phyloP scores from a whole-genome alignment of 345 rosid genomes.

The Heritiera fomes region DNA sequence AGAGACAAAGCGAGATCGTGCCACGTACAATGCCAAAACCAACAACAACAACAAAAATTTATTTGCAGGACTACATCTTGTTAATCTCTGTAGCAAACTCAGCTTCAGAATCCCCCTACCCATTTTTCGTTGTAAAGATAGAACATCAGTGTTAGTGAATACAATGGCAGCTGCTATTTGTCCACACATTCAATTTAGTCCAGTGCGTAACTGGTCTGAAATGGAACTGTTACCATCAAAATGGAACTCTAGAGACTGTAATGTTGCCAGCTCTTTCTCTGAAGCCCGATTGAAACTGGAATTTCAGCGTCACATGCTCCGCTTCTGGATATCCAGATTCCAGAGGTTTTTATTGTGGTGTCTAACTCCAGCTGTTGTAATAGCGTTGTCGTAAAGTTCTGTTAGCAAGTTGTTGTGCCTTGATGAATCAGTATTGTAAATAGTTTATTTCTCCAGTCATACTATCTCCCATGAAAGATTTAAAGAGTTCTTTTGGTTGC shows the following conservation, averaged over 20 bases:
- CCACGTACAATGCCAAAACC: constrained; percentile 70
- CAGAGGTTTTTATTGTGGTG: no score
- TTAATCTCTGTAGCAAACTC: constrained; percentile 66
- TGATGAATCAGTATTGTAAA: background rate
- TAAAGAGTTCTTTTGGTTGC: background rate
- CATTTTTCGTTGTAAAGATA: constrained; percentile 31
- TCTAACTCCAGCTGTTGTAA: constrained; percentile 1
- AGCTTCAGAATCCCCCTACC: constrained; percentile 41
- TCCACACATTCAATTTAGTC: constrained; percentile 3
- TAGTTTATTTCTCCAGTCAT: background rate
- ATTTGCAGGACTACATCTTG: constrained; percentile 59
- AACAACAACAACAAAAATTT: constrained; percentile 49
- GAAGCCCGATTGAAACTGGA: background rate
- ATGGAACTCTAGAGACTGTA: no score
- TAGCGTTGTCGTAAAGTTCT: background rate
- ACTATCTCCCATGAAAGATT: background rate
- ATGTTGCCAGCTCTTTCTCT: background rate
- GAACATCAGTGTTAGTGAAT: constrained; percentile 29
- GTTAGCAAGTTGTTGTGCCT: background rate
- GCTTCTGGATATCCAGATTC: no score
- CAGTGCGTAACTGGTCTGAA: background rate
- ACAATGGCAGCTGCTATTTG: constrained; percentile 20
- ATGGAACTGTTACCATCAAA: background rate
- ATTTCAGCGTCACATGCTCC: background rate
- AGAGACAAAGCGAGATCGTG: constrained; percentile 90